A percentile compares a stretch with the other conserved stretches of the same genome.
These are phyloP conservation scores for Nigrospora oryzae DNA, from an alignment of 2,329 filamentous ascomycete genomes.

Conservation along the genomic window DNA sequence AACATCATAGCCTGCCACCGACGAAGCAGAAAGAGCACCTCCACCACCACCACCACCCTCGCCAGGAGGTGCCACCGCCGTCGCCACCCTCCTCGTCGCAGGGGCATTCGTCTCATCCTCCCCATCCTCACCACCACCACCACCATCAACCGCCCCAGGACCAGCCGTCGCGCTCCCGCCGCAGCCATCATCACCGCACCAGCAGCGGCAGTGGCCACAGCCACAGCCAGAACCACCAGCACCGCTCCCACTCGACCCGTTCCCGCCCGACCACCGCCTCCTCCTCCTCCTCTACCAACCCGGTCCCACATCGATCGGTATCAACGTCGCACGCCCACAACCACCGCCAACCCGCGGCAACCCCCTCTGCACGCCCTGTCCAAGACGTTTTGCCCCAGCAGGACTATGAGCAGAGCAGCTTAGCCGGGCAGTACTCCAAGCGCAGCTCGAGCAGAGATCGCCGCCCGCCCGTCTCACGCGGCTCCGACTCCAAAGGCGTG, in stretches of 20 bases:
- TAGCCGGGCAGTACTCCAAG: slow-evolving; percentile 49
- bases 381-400: slow-evolving; percentile 44
- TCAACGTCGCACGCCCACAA: slow-evolving; percentile 15
- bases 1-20: slow-evolving; percentile 4
- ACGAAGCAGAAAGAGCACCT: background rate
- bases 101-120: background rate
- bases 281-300: slow-evolving; percentile 11
- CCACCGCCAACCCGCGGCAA: slow-evolving; percentile 21
- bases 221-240: background rate
- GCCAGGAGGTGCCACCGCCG: background rate
- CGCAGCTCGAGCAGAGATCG: slow-evolving; percentile 59
- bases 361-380: slow-evolving; percentile 31
- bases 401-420: slow-evolving; percentile 66
- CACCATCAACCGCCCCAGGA: background rate
- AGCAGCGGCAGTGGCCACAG: too few relatives aligned
- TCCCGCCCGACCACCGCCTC: slow-evolving; percentile 19
- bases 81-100: background rate
- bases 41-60: background rate
- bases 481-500: slow-evolving; percentile 41
- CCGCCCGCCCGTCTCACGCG: slow-evolving; percentile 38
- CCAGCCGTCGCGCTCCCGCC: too few relatives aligned
- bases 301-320: slow-evolving; percentile 14
- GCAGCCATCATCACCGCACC: too few relatives aligned
- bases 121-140: background rate
- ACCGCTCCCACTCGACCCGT: slow-evolving; percentile 25